These are phyloP conservation scores for Dendrocalamus latiflorus DNA, from an alignment of 202 grass and related monocot species.

Conservation along the genomic window DNA sequence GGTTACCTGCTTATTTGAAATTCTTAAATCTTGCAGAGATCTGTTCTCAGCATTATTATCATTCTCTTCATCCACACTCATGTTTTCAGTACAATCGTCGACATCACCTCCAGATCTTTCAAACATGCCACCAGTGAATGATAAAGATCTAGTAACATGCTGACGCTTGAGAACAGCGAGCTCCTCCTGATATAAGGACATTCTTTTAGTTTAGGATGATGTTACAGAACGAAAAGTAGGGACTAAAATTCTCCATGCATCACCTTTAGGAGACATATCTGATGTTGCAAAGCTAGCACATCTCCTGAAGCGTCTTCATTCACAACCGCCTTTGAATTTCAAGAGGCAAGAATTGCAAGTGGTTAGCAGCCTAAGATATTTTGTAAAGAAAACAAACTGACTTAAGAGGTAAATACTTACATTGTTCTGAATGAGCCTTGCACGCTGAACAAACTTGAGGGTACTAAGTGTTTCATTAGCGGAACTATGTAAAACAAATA, in stretches of 20 bases:
- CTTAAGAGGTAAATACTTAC: conserved; percentile 43
- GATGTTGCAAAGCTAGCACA: too few relatives aligned
- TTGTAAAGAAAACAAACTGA: conserved; percentile 17
- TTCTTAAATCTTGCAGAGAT: conserved; percentile 45
- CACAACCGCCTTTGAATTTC: conserved; percentile 51
- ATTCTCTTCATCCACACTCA: conserved; percentile 31
- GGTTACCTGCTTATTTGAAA: conserved; percentile 74
- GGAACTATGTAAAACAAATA: conserved; percentile 42
- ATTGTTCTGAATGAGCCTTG: conserved; percentile 98
- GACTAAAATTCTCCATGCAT: too few relatives aligned
- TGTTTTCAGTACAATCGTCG: conserved; percentile 31
- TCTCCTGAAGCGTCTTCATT: too few relatives aligned
- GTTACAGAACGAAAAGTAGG: too few relatives aligned
- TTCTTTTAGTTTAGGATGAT: too few relatives aligned
- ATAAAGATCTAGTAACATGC: too few relatives aligned
- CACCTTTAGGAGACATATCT: too few relatives aligned
- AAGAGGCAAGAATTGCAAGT: conserved; percentile 16
- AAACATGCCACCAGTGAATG: conserved; percentile 40
- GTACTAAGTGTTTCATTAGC: conserved; percentile 93
- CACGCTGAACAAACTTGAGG: conserved; percentile 95
- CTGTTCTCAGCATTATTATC: conserved; percentile 27
- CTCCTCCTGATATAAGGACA: too few relatives aligned
- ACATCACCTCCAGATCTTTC: conserved; percentile 35
- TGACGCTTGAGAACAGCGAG: too few relatives aligned
- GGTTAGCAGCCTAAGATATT: conserved; percentile 15